Evolutionary conservation across 768 basidiomycete genomes (phyloP).

Genomic region (Amanita brunnescens): DNA sequence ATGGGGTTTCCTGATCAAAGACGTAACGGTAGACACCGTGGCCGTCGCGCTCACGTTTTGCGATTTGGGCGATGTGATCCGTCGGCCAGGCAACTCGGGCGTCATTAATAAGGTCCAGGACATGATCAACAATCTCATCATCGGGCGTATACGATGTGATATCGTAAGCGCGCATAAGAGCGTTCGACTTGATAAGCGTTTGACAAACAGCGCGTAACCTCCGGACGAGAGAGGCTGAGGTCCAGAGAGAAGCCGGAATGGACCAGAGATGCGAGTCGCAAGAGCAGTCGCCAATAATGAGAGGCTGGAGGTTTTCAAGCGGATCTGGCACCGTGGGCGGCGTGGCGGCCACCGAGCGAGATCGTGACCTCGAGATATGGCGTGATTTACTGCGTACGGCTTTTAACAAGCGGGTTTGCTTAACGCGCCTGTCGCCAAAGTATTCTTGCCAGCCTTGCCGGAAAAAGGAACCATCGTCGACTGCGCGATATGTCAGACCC

Average conservation of each 20-base stretch:
- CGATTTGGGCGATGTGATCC: conserved; percentile 48
- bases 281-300: conserved; percentile 69
- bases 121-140: conserved; percentile 57
- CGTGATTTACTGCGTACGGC: conserved; percentile 2
- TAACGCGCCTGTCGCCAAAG: conserved; percentile 25
- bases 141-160: conserved; percentile 52
- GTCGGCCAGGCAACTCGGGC: conserved; percentile 72
- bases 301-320: conserved; percentile 38
- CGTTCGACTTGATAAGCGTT: conserved; percentile 51
- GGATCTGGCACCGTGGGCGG: conserved; percentile 12
- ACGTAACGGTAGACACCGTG: conserved; percentile 71
- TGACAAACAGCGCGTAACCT: conserved; percentile 70
- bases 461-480: conserved; percentile 68
- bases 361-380: conserved; percentile 9
- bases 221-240: conserved; percentile 48
- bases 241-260: conserved; percentile 53
- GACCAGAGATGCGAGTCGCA: conserved; percentile 62
- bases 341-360: conserved; percentile 16
- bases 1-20: conserved; percentile 74
- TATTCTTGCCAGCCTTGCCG: conserved; percentile 49
- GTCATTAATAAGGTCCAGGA: conserved; percentile 71
- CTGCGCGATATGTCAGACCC: conserved; percentile 41
- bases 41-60: conserved; percentile 42
- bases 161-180: conserved; percentile 62
- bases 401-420: too few relatives aligned